Conservation (phyloP, 306 rosid species). For the Castanea crenata region DNA sequence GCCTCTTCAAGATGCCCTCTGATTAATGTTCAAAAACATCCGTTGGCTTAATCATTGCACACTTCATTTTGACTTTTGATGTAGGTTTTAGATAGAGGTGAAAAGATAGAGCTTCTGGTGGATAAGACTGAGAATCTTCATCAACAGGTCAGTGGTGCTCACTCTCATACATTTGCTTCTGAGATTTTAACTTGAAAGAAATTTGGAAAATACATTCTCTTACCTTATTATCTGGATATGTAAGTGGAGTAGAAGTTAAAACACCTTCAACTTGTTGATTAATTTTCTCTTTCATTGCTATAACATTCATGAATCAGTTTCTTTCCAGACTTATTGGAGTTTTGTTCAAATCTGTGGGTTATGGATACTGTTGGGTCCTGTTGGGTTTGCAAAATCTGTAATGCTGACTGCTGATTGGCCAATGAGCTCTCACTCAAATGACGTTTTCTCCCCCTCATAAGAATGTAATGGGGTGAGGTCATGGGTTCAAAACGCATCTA, state of each 20-base stretch:
- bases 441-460: no score
- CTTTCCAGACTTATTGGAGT: background rate
- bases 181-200: background rate
- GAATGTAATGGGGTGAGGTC: no score
- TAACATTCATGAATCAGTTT: background rate
- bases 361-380: background rate
- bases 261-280: background rate
- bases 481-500: no score
- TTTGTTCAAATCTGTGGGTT: background rate
- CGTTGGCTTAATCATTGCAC: conserved; percentile 16
- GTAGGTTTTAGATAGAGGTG: conserved; percentile 96
- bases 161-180: background rate
- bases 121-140: conserved; percentile 99
- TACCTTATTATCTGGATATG: background rate
- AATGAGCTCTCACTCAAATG: no score
- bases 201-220: no score
- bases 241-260: background rate
- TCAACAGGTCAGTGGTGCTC: conserved; percentile 58
- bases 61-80: conserved; percentile 12
- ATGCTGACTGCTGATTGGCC: background rate
- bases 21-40: background rate
- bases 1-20: background rate
- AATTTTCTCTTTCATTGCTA: background rate
- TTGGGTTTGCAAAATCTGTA: background rate
- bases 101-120: conserved; percentile 94